Conservation (phyloP, 202 grass and related monocot species). For the Elaeis oleifera region DNA sequence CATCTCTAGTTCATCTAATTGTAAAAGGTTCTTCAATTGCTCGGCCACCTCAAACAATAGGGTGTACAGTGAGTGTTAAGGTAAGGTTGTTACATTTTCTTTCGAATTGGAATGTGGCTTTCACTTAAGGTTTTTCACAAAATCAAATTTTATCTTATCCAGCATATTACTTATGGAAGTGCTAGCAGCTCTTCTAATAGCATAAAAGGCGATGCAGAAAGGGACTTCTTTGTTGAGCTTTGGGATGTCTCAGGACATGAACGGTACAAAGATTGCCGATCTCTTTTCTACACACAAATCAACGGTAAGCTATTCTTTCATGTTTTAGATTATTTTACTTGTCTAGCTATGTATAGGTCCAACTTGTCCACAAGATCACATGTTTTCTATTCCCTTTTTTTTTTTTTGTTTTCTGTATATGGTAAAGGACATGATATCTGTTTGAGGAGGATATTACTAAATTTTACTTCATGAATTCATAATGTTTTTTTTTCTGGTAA, state of each 20-base stretch:
- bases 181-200: slow-evolving; percentile 54
- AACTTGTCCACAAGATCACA: neutral
- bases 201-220: slow-evolving; percentile 61
- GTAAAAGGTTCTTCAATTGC: slow-evolving; percentile 48
- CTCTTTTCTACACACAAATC: slow-evolving; percentile 89
- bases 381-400: too few species aligned
- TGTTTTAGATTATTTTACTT: too few species aligned
- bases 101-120: neutral
- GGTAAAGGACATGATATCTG: too few species aligned
- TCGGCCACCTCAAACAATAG: slow-evolving; percentile 77
- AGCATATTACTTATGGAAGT: slow-evolving; percentile 83
- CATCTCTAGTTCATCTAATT: slow-evolving; percentile 70
- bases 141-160: slow-evolving; percentile 29
- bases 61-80: slow-evolving; percentile 68
- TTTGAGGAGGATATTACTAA: too few species aligned
- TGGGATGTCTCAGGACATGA: slow-evolving; percentile 95
- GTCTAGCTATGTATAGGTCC: neutral
- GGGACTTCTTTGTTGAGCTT: slow-evolving; percentile 90
- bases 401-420: too few species aligned
- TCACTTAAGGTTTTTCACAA: slow-evolving; percentile 13
- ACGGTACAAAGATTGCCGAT: slow-evolving; percentile 77
- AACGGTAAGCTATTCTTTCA: slow-evolving; percentile 38
- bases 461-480: too few species aligned
- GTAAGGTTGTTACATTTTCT: slow-evolving; percentile 21
- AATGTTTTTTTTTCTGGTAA: too few species aligned